These are phyloP conservation scores for Diplodia corticola DNA, from an alignment of 2,329 filamentous ascomycete species.

Conservation along the genomic window DNA sequence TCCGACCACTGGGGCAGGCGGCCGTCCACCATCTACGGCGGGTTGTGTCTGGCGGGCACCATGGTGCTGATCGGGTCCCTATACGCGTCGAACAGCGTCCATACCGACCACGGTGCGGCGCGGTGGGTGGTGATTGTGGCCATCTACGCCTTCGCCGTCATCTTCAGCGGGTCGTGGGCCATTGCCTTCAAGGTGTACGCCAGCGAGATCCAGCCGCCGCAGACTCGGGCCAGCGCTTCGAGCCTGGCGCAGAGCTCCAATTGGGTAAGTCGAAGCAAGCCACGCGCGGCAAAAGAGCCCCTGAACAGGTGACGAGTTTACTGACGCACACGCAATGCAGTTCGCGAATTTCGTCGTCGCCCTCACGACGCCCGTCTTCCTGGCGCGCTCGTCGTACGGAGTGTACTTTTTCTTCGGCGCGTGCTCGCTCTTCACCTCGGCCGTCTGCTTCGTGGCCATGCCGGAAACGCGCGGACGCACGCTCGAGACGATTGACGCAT, in stretches of 20 bases:
- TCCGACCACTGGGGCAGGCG: constrained; percentile 61
- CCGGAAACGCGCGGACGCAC: constrained; percentile 52
- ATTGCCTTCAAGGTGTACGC: constrained; percentile 59
- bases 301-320: no score
- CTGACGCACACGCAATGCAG: constrained; percentile 24
- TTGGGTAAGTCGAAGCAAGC: constrained; percentile 48
- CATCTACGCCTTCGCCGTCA: constrained; percentile 52
- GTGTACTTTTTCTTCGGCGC: constrained; percentile 39
- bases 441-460: constrained; percentile 45
- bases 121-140: constrained; percentile 54
- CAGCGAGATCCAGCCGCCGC: constrained; percentile 58
- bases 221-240: constrained; percentile 57
- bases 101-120: constrained; percentile 40
- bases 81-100: constrained; percentile 51
- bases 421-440: constrained; percentile 28
- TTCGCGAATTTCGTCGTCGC: constrained; percentile 37
- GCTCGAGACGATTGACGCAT: constrained; percentile 53
- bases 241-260: constrained; percentile 56
- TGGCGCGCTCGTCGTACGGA: constrained; percentile 42
- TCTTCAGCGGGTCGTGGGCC: constrained; percentile 54
- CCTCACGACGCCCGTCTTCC: constrained; percentile 51
- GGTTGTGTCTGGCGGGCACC: constrained; percentile 49
- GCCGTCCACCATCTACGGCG: constrained; percentile 57
- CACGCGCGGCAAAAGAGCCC: not conserved
- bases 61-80: constrained; percentile 58